Conservation (phyloP, 2,329 filamentous ascomycete species). For the Endoconidiophora laricicola region DNA sequence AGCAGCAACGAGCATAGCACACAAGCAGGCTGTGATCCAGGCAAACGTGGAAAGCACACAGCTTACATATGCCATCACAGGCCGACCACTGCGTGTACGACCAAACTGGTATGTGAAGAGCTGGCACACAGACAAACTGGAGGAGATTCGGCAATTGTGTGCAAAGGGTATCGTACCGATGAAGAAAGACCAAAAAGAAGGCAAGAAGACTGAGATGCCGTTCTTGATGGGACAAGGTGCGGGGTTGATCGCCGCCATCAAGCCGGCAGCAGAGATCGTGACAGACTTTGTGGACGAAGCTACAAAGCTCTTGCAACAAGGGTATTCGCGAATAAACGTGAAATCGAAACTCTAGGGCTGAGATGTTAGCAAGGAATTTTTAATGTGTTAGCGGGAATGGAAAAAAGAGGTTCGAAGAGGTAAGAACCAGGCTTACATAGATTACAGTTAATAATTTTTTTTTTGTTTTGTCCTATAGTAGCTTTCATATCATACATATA, state of each 20-base stretch:
- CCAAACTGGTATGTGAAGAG: conserved; percentile 67
- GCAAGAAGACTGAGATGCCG: conserved; percentile 67
- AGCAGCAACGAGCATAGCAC: conserved; percentile 62
- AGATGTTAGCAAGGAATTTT: conserved; percentile 9
- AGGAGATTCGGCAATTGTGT: conserved; percentile 59
- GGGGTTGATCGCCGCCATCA: conserved; percentile 56
- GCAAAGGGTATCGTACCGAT: conserved; percentile 65
- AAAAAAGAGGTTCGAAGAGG: not conserved
- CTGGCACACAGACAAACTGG: conserved; percentile 58
- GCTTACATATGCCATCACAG: conserved; percentile 66
- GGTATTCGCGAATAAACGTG: conserved; percentile 38
- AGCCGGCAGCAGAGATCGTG: conserved; percentile 74
- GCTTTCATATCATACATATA: no score
- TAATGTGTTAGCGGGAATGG: not conserved
- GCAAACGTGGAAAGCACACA: conserved; percentile 67
- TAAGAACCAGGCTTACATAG: not conserved
- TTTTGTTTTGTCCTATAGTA: not conserved
- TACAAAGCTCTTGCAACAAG: conserved; percentile 46
- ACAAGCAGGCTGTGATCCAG: conserved; percentile 71
- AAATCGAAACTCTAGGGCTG: conserved; percentile 27
- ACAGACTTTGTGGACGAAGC: conserved; percentile 75
- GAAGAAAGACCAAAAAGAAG: conserved; percentile 66
- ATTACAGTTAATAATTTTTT: not conserved
- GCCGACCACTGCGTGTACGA: conserved; percentile 63
- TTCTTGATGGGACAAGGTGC: conserved; percentile 92